phyloP scores from a whole-genome alignment of 108 stramenopile species.

The Poteriospumella lacustris region DNA sequence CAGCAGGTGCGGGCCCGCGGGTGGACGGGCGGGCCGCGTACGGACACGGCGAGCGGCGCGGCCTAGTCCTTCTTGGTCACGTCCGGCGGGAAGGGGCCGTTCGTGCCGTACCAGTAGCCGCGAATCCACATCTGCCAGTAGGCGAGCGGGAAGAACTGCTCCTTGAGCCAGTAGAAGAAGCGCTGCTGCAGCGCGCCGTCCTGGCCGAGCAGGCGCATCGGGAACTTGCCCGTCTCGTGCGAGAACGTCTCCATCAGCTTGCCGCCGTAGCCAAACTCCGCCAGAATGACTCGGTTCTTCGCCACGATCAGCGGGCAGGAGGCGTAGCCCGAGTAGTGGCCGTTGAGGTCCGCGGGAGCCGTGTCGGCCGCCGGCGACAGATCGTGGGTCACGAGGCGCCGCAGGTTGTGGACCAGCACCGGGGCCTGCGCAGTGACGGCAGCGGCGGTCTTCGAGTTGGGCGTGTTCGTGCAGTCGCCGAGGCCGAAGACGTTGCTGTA shows the following conservation, averaged over 20 bases:
- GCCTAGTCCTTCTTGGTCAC: neutral
- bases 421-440: conserved; percentile 45
- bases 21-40: too few species aligned
- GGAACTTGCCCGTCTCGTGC: too few species aligned
- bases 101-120: conserved; percentile 9
- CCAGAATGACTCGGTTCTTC: conserved; percentile 35
- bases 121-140: neutral
- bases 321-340: conserved; percentile 43
- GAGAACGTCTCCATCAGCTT: conserved; percentile 45
- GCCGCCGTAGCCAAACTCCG: conserved; percentile 49
- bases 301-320: conserved; percentile 46
- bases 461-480: conserved; percentile 49
- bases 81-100: neutral
- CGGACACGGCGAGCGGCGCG: neutral
- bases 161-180: neutral
- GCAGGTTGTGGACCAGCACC: conserved; percentile 47
- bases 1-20: too few species aligned
- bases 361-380: too few species aligned
- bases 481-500: conserved; percentile 47
- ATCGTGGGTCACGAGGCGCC: conserved; percentile 27
- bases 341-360: conserved; percentile 36
- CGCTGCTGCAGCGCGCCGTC: neutral
- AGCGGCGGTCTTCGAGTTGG: conserved; percentile 52
- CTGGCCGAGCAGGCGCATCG: conserved; percentile 33
- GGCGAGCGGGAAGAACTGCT: neutral